Base-by-base conservation (phyloP, 2,329 filamentous ascomycete genomes). In the Aphanocladium album region DNA sequence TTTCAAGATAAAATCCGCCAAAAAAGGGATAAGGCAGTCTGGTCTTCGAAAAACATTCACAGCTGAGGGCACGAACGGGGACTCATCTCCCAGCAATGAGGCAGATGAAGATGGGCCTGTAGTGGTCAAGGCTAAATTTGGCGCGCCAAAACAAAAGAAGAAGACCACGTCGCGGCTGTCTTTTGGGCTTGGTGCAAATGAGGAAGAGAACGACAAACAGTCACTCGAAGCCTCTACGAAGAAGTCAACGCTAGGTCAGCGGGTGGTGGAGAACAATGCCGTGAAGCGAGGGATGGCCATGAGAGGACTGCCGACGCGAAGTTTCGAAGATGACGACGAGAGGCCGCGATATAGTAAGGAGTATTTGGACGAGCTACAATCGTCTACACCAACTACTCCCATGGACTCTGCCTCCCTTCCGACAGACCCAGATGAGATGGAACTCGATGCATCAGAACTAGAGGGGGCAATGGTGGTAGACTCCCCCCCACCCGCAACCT, bases 341-440 rank as follows among this genome's bases (percentile, higher is more conserved):
- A 80, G 89, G 41, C 92, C 91, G 0, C 89, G 79, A 62, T 98
- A 99, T 72, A 96, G 84, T 77, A 90, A 89, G 69, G 91, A 96
- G 67, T 91, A 93, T 65, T 80, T 99, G 21, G 87, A 90, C 37
- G 91, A 96, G 71, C 80, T 99, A 16, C 90, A 91, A 64, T 89
- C 87, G 62, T 92, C 90, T 14, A 97, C 93, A 0, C 92, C 91
- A 0, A 90, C 87, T 25, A 93, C 90, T 0, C 93, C 92, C 0
- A 88, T 85, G 64, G 83, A 90, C 62, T 69, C 87, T 1, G 76
- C 78, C 0, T 74, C 74, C 0, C 63, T 79, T 8, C 71, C 75
- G 27, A 74, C 78, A 8, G 74, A 77, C 23, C 79, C 79, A 16
- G 75, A 77, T 12, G 78, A 79, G 27, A 84, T 85, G 74, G 79